These are phyloP conservation scores for Aspergillus wentii DNA, from an alignment of 495 filamentous ascomycete genomes.

Conservation along the genomic window DNA sequence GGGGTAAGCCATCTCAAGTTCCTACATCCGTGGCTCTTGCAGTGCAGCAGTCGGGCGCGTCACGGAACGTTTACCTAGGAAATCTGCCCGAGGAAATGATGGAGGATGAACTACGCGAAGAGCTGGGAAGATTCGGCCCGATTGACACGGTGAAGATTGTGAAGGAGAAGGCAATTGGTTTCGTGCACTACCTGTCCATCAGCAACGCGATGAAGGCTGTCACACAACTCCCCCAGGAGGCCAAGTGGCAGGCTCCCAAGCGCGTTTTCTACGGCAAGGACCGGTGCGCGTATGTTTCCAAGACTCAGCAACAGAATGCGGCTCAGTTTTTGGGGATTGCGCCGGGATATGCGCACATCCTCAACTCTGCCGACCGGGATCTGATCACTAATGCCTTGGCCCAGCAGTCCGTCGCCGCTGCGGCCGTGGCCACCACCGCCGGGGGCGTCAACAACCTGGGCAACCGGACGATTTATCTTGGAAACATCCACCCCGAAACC, in stretches of 20 bases:
- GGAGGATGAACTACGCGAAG: slow-evolving; percentile 90
- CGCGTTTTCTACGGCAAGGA: slow-evolving; percentile 99
- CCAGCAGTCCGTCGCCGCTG: slow-evolving; percentile 95
- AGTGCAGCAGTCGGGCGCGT: slow-evolving; percentile 95
- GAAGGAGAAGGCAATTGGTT: slow-evolving; percentile 95
- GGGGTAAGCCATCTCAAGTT: slow-evolving; percentile 98
- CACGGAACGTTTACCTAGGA: slow-evolving; percentile 96
- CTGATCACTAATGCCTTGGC: slow-evolving; percentile 93
- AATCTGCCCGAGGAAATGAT: slow-evolving; percentile 85
- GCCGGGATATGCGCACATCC: slow-evolving; percentile 92
- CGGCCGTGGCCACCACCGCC: slow-evolving; percentile 92
- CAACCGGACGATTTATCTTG: slow-evolving; percentile 95
- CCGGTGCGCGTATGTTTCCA: slow-evolving; percentile 95
- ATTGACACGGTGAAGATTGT: slow-evolving; percentile 98
- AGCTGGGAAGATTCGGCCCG: slow-evolving; percentile 91
- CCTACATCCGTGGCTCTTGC: slow-evolving; percentile 94
- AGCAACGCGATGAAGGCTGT: slow-evolving; percentile 99
- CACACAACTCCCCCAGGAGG: slow-evolving; percentile 88
- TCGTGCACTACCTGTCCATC: slow-evolving; percentile 96
- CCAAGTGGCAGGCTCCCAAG: slow-evolving; percentile 92
- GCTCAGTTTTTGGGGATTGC: slow-evolving; percentile 97
- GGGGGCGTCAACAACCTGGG: slow-evolving; percentile 96
- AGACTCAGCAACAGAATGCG: slow-evolving; percentile 98
- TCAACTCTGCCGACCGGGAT: slow-evolving; percentile 92
- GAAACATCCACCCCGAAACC: slow-evolving; percentile 98